Percentiles rank a stretch among this genome's conserved stretches.
phyloP scores from a whole-genome alignment of 345 rosid genomes.

The Toxicodendron radicans region DNA sequence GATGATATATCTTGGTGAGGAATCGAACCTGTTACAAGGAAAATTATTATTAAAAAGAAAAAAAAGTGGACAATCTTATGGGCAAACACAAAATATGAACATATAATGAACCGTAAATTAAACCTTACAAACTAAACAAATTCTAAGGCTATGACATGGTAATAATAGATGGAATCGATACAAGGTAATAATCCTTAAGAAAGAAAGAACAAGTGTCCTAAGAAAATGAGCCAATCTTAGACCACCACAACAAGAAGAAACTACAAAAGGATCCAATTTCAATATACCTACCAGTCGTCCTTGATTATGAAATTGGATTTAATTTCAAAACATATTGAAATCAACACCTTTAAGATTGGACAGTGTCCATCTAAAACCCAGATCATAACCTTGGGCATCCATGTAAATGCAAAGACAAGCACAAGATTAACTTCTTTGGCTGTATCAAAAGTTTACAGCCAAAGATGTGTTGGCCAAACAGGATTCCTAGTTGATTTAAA shows the following conservation, averaged over 20 bases:
- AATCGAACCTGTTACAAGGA: slow-evolving; percentile 77
- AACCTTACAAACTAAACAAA: neutral
- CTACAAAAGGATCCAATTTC: neutral
- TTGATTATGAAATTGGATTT: neutral
- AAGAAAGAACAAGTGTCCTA: neutral
- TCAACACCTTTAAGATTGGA: neutral
- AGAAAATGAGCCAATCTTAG: neutral
- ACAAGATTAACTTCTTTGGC: neutral
- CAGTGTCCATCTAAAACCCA: neutral
- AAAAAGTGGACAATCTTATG: neutral
- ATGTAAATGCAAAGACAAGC: neutral
- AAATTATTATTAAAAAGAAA: slow-evolving; percentile 12
- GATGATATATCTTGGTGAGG: slow-evolving; percentile 97
- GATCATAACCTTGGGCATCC: neutral
- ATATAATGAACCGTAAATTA: neutral
- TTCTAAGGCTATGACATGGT: neutral
- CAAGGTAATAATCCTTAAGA: neutral
- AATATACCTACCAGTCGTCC: neutral
- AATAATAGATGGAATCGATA: neutral
- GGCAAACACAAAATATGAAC: neutral
- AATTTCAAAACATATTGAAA: neutral
- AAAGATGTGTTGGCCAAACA: neutral
- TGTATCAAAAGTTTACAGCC: neutral
- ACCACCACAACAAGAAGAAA: neutral
- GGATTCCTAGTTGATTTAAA: neutral